These are phyloP conservation scores for Psilocybe azurescens DNA, from an alignment of 768 basidiomycete species.

Conservation along the genomic window DNA sequence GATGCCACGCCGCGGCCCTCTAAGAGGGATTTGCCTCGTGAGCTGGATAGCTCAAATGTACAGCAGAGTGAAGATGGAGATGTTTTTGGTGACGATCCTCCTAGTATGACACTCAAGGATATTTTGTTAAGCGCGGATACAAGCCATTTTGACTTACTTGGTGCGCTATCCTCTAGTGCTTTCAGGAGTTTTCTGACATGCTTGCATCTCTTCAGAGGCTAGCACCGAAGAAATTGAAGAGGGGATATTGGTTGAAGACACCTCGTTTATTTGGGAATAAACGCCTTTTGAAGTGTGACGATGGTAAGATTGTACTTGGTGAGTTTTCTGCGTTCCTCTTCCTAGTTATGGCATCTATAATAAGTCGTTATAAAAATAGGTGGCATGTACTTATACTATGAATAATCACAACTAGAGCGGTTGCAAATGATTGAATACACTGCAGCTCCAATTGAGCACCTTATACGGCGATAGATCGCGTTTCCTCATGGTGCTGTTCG, in stretches of 20 bases:
- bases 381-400: not conserved
- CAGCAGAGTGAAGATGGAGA: constrained; percentile 27
- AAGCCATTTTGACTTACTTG: constrained; percentile 43
- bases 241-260: constrained; percentile 10
- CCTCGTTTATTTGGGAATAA: constrained; percentile 17
- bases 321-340: not conserved
- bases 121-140: constrained; percentile 46
- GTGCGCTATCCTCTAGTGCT: constrained; percentile 20
- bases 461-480: not conserved
- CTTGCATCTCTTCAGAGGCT: not conserved
- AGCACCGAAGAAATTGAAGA: constrained; percentile 11
- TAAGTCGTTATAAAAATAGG: not conserved
- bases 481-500: not conserved
- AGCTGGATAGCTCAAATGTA: not conserved
- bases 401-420: not conserved
- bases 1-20: constrained; percentile 16
- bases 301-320: not conserved
- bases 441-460: not conserved
- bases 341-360: not conserved
- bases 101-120: constrained; percentile 55
- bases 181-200: not conserved
- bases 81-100: constrained; percentile 38
- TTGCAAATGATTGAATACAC: not conserved
- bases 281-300: no score
- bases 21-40: constrained; percentile 1